These are phyloP conservation scores for Ganoderma multipileum DNA, from an alignment of 1,284 basidiomycete genomes.

Conservation along the genomic window DNA sequence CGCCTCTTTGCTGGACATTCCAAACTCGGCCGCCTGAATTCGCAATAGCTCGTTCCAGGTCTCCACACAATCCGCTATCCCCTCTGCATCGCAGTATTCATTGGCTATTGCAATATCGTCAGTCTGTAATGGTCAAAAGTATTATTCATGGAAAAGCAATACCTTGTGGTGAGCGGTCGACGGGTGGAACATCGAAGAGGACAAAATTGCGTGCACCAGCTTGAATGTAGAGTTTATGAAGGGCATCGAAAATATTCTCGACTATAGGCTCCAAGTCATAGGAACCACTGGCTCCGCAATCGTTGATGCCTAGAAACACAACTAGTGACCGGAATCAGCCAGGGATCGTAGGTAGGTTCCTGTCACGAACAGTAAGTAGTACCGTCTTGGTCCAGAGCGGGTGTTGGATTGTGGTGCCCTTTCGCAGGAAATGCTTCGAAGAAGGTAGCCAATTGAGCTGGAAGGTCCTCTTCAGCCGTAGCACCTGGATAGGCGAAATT, in stretches of 20 bases:
- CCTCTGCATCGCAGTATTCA: conserved; percentile 14
- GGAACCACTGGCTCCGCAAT: conserved; percentile 28
- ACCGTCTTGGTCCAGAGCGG: conserved; percentile 14
- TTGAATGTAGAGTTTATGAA: conserved; percentile 35
- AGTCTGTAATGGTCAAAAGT: not conserved
- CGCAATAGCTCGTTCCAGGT: conserved; percentile 42
- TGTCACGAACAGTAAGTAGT: conserved; percentile 8
- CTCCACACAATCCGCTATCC: conserved; percentile 33
- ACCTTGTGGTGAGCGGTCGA: conserved; percentile 36
- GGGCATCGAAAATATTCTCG: conserved; percentile 28
- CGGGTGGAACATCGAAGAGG: conserved; percentile 37
- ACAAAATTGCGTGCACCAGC: conserved; percentile 37
- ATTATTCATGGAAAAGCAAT: not conserved
- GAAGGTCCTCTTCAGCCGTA: conserved; percentile 32
- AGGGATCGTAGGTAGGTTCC: not conserved
- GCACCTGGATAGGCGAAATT: conserved; percentile 31
- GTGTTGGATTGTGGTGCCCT: not conserved
- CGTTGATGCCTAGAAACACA: conserved; percentile 34
- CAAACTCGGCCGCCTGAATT: conserved; percentile 33
- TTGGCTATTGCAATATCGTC: not conserved
- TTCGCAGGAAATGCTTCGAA: conserved; percentile 22
- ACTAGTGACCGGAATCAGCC: conserved; percentile 14
- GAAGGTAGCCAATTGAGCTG: conserved; percentile 22
- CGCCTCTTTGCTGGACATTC: conserved; percentile 24
- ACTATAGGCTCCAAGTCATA: conserved; percentile 32